Conservation (phyloP, 2,329 filamentous ascomycete genomes). For the Myriangium duriaei region DNA sequence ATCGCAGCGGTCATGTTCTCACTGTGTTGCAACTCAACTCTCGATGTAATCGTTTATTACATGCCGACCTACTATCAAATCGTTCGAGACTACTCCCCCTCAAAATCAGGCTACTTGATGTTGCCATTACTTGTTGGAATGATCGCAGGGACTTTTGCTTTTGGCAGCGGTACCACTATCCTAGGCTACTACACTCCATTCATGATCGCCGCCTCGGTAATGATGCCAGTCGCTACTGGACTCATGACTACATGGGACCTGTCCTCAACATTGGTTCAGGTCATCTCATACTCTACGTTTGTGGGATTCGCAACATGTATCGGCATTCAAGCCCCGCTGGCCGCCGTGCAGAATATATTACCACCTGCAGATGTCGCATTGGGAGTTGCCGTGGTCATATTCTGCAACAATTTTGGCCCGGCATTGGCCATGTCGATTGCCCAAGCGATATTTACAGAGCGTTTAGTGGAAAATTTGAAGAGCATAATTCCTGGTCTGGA, state of each 20-base stretch:
- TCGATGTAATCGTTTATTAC: constrained; percentile 13
- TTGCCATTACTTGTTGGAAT: constrained; percentile 13
- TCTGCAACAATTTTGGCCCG: constrained; percentile 29
- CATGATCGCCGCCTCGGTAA: constrained; percentile 26
- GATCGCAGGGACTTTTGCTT: constrained; percentile 10
- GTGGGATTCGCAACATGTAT: constrained; percentile 26
- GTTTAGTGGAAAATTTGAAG: constrained; percentile 20
- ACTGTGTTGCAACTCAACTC: constrained; percentile 5
- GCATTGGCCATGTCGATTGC: constrained; percentile 31
- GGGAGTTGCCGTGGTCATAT: constrained; percentile 31
- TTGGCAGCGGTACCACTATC: constrained; percentile 10
- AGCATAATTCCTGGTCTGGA: constrained; percentile 26
- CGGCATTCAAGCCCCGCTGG: constrained; percentile 30
- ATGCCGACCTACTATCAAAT: constrained; percentile 26
- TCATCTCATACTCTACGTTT: constrained; percentile 15
- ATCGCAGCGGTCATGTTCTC: constrained; percentile 14
- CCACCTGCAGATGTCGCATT: constrained; percentile 26
- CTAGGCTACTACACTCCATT: constrained; percentile 28
- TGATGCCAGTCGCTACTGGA: constrained; percentile 31
- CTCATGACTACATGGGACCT: constrained; percentile 21
- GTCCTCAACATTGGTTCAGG: constrained; percentile 8
- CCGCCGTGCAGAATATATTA: constrained; percentile 29
- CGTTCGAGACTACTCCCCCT: constrained; percentile 13
- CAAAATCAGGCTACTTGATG: constrained; percentile 12
- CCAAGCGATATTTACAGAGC: constrained; percentile 30